Evolutionary conservation across 108 stramenopile genomes (phyloP), one percentile per base, ranked within the genome.

Genomic region (Cylindrotheca closterium): DNA sequence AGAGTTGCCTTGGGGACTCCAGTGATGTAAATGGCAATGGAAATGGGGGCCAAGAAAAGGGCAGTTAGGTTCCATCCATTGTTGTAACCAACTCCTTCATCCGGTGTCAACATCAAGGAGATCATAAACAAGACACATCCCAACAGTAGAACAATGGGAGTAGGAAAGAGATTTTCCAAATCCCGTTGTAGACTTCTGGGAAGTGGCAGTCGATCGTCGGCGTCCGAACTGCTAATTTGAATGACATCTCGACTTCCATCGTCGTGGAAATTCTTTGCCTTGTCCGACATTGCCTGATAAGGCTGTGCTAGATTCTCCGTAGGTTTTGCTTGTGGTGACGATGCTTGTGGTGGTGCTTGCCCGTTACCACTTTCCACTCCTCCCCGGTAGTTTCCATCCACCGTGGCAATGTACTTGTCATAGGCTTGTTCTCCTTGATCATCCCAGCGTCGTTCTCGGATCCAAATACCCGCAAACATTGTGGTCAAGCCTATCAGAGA

Each of bases 361-460:
- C 37, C 37, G 10, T 7, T 42, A 7, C 15, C 37, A 42, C 17
- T 33, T 2, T 64, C 63, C 17, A 51, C 63, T 17, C 28, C 47
- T n/a, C 15, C 22, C 22, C 50, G 51, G 52, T 64, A 64, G 31
- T 64, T 48, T 54, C 51, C 63, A 24, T 26, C 48, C 7, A 22
- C 12, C 31, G 52, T 30, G 10, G 28, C 22, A 21, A 50, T 48
- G 1, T 25, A 1, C 8, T 12, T 54, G 27, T 61, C 45, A 19
- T 56, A 61, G 34, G 62, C 70, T 10, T 30, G 47, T 4, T 22
- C 21, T 18, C 70, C 61, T 61, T 63, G 51, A 10, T 71, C 62
- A 32, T 71, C 70, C 61, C 61, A 71, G 37, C 55, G 60, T 49
- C 62, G 26, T 63, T 63, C 70, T 25, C 23, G 29, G 25, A 56